Evolutionary conservation across 192 early-diverging fungal genomes (phyloP), one percentile per base, ranked within the genome.

Genomic region (Gigaspora rosea): DNA sequence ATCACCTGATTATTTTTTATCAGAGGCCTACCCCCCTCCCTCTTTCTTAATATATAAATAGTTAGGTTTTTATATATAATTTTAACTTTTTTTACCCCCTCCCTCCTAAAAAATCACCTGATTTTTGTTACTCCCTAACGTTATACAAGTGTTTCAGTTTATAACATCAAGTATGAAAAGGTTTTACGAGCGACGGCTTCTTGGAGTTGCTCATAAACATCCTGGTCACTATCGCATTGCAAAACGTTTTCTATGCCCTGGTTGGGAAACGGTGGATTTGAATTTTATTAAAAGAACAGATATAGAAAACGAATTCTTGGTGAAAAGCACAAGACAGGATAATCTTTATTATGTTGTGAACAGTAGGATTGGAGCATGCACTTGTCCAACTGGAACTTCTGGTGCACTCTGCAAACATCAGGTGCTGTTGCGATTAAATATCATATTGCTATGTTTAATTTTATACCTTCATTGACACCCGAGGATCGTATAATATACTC

Each of bases 141-240:
- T 66, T 9, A 33, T 66, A 41, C 33, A 66, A 36, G 63, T 65
- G 27, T 65, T 65, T 65, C 63, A 65, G 63, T 56, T 65, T 65
- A 22, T 65, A 66, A 46, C 32, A 35, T 8, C 27, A 35, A 66
- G 32, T 66, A 66, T 66, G 32, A 27, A 66, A 7, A 66, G 64
- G 32, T 66, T 66, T 35, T 66, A 66, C 7, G 32, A 22, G 64
- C 64, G 64, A 32, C 0, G 27, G 32, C 27, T 66, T 7, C 64
- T 66, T 66, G 22, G 1, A 66, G 9, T 66, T 66, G 32, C 64
- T 1, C 27, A 66, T 66, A 66, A 33, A 66, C 64, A 66, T 66
- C 32, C 64, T 66, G 32, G 64, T 8, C 64, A 66, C 36, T 67
- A 36, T 36, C 35, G 65, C 11, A 13, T 67, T 67, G 41, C 65